Conservation (phyloP, 2,329 filamentous ascomycete genomes). For the Aspergillus spinulosporus region DNA sequence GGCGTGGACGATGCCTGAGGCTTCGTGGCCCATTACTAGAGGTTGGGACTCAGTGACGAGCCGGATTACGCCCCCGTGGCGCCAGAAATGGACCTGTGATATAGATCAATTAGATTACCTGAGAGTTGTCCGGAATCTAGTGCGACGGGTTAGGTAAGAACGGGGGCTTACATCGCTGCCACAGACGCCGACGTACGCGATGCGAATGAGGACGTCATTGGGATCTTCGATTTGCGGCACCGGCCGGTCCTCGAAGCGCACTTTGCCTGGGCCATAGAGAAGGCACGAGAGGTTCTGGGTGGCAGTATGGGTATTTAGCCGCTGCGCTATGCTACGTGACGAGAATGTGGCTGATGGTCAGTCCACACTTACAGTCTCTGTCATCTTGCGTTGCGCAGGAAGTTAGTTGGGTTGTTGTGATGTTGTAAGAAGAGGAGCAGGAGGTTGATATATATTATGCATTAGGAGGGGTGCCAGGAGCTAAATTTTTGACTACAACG, state of each 20-base stretch:
- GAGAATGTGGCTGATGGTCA: too few relatives aligned
- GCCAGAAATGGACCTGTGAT: conserved; percentile 42
- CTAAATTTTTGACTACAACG: too few relatives aligned
- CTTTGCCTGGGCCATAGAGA: conserved; percentile 42
- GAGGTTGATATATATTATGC: too few relatives aligned
- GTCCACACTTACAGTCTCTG: too few relatives aligned
- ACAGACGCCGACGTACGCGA: conserved; percentile 47
- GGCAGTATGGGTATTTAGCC: too few relatives aligned
- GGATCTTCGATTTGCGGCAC: conserved; percentile 38
- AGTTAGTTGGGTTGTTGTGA: too few relatives aligned
- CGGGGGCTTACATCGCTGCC: conserved; percentile 37
- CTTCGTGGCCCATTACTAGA: conserved; percentile 39
- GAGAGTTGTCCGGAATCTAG: not conserved
- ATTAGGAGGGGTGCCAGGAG: too few relatives aligned
- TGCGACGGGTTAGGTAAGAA: too few relatives aligned
- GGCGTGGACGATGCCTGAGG: conserved; percentile 29
- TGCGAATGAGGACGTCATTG: conserved; percentile 46
- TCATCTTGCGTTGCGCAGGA: too few relatives aligned
- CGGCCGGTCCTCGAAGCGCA: conserved; percentile 40
- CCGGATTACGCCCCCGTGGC: conserved; percentile 36
- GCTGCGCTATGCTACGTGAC: too few relatives aligned
- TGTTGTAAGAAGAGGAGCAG: too few relatives aligned
- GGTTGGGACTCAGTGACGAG: conserved; percentile 29
- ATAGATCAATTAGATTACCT: not conserved
- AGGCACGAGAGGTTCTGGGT: conserved; percentile 43